Evolutionary conservation across 148 eudicot genomes (phyloP).

Genomic region (Rhododendron williamsianum): DNA sequence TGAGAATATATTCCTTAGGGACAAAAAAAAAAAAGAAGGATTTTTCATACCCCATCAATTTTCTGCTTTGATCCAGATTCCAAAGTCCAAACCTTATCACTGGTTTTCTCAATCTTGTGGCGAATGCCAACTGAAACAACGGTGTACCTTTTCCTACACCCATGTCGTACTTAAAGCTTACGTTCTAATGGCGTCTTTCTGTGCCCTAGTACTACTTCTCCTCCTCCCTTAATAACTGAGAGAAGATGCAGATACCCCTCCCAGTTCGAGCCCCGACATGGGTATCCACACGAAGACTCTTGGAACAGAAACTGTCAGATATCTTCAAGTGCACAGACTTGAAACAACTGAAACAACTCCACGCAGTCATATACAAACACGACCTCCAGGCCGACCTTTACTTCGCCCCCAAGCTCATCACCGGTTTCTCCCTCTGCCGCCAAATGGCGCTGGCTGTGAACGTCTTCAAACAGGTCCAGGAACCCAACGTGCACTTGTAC

Average conservation of each 20-base stretch:
- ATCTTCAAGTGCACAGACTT: conserved; percentile 60
- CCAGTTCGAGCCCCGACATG: conserved; percentile 61
- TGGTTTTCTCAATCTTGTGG: background rate
- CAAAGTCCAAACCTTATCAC: background rate
- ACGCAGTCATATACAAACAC: conserved; percentile 56
- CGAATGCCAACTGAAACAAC: background rate
- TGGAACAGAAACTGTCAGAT: conserved; percentile 55
- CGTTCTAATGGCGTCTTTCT: background rate
- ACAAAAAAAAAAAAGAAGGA: too few species aligned
- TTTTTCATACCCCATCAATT: background rate
- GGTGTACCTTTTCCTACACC: background rate
- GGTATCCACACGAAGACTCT: conserved; percentile 63
- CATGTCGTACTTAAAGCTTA: background rate
- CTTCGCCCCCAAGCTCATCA: conserved; percentile 57
- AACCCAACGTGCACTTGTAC: conserved; percentile 61
- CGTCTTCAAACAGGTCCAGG: conserved; percentile 46
- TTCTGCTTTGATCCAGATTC: background rate
- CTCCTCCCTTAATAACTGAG: background rate
- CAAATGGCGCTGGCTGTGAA: conserved; percentile 40
- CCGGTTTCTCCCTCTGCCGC: conserved; percentile 54
- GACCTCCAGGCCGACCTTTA: conserved; percentile 56
- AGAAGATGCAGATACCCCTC: conserved; percentile 28
- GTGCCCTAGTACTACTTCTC: background rate
- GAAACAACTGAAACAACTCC: conserved; percentile 59
- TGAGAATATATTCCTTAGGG: too few species aligned